Percentiles rank a stretch among this genome's conserved stretches.
phyloP scores from a whole-genome alignment of 495 filamentous ascomycete genomes.

The Massariosphaeria phaeospora region DNA sequence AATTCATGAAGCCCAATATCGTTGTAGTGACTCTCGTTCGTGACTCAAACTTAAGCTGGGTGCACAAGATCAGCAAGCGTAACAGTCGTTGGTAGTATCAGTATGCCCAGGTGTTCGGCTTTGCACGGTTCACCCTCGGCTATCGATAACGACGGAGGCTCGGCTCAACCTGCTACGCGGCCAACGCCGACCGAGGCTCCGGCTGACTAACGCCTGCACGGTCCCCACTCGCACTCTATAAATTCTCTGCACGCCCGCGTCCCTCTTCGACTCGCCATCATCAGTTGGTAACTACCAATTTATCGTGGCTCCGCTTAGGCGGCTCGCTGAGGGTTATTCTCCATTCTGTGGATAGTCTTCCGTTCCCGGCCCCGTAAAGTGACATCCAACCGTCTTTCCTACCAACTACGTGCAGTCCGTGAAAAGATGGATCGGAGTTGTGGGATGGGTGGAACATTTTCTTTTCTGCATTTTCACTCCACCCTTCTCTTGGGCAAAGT shows the following conservation, averaged over 20 bases:
- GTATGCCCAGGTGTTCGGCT: no score
- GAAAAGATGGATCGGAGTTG: constrained; percentile 48
- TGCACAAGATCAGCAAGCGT: no score
- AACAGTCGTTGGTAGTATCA: no score
- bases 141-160: not conserved
- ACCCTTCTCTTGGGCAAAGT: no score
- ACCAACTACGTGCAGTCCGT: constrained; percentile 42
- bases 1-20: constrained; percentile 16
- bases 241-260: constrained; percentile 11
- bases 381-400: constrained; percentile 41
- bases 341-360: constrained; percentile 47
- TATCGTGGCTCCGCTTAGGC: constrained; percentile 46
- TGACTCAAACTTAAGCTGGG: no score
- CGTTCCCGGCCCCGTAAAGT: constrained; percentile 53
- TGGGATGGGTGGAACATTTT: constrained; percentile 50
- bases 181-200: no score
- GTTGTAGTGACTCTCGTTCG: no score
- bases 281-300: constrained; percentile 45
- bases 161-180: not conserved
- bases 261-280: constrained; percentile 43
- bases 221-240: constrained; percentile 10
- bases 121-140: not conserved
- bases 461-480: no score
- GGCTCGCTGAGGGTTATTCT: constrained; percentile 54
- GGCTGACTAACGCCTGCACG: constrained; percentile 7